Base-by-base conservation (phyloP, 495 filamentous ascomycete genomes). In the Aspergillus avenaceus region DNA sequence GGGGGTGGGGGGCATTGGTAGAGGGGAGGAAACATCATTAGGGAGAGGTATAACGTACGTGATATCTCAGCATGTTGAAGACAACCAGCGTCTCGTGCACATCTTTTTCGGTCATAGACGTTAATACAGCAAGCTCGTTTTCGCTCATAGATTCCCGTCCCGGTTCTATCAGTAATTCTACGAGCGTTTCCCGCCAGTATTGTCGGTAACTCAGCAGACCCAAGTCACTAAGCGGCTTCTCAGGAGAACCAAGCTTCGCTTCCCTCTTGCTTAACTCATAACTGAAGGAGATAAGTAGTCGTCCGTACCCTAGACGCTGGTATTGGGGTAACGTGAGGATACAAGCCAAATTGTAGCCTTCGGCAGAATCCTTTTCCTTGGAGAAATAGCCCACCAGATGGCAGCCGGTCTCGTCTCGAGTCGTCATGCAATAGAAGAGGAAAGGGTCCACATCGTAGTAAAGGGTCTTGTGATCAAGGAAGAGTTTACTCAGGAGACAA, bases 401-500 rank as follows among this genome's bases (percentile, higher is more conserved):
- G 63, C 85, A 92, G 8, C 93, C 93, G 42, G 85, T 86, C 40
- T 88, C 85, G 51, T 89, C 87, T 47, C 90, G 82, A 12, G 83
- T 86, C 45, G 83, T 87, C 93, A 98, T 98, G 79, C 91, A 92
- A 72, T 98, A 98, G 76, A 97, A 98, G 8, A 97, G 73, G 69
- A 98, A 98, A 8, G 93, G 93, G 61, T 98, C 93, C 45, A 98
- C 93, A 59, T 98, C 93, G 72, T 97, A 98, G 78, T 96, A 98
- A n/a, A 98, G 86, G 7, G 93, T 97, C 67, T 98, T 98, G 74
- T 97, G 93, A 59, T 97, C 93, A 22, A 98, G 83, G 71, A 98
- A 98, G 63, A 97, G 86, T 63, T 98, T 98, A 50, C 83, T 90
- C 5, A 98, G 77, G 0, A 98, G 76, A 67, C 93, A 97, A 19